These are phyloP conservation scores for Colletotrichum siamense DNA, from an alignment of 2,329 filamentous ascomycete species.

Conservation along the genomic window DNA sequence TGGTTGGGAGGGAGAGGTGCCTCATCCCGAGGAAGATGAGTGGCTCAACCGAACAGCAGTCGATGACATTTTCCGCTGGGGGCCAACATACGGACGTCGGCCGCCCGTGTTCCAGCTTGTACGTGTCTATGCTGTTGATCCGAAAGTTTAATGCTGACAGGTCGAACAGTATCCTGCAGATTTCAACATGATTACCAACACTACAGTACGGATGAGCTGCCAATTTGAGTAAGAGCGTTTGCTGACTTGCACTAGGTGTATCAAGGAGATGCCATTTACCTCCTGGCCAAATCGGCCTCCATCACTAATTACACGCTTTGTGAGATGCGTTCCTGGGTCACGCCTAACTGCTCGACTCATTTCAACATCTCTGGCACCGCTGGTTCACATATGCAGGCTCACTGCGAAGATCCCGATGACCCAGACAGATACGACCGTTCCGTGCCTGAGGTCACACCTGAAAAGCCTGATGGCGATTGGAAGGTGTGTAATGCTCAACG, in stretches of 20 bases:
- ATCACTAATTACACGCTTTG: slow-evolving; percentile 69
- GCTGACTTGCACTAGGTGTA: slow-evolving; percentile 36
- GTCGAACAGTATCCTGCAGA: slow-evolving; percentile 54
- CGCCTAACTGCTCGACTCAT: slow-evolving; percentile 69
- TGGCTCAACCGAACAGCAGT: slow-evolving; percentile 64
- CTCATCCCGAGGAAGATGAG: slow-evolving; percentile 32
- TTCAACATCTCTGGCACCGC: slow-evolving; percentile 60
- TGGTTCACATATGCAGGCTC: slow-evolving; percentile 64
- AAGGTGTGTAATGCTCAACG: slow-evolving; percentile 31
- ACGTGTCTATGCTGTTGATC: slow-evolving; percentile 29
- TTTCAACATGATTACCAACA: slow-evolving; percentile 72
- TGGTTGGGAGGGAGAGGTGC: slow-evolving; percentile 46
- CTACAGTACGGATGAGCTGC: not conserved
- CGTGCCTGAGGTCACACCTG: slow-evolving; percentile 35
- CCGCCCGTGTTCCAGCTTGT: slow-evolving; percentile 59
- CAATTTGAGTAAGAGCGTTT: no score
- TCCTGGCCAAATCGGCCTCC: slow-evolving; percentile 59
- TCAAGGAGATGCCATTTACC: slow-evolving; percentile 62
- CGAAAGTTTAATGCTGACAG: not conserved
- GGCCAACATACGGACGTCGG: slow-evolving; percentile 51
- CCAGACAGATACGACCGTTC: slow-evolving; percentile 59
- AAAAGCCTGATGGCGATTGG: slow-evolving; percentile 53
- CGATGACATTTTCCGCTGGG: slow-evolving; percentile 76
- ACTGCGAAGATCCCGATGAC: slow-evolving; percentile 65
- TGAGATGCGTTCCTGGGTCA: slow-evolving; percentile 66